These are phyloP conservation scores for Hermanozyma aechmeae DNA, from an alignment of 805 yeast species.

Conservation along the genomic window DNA sequence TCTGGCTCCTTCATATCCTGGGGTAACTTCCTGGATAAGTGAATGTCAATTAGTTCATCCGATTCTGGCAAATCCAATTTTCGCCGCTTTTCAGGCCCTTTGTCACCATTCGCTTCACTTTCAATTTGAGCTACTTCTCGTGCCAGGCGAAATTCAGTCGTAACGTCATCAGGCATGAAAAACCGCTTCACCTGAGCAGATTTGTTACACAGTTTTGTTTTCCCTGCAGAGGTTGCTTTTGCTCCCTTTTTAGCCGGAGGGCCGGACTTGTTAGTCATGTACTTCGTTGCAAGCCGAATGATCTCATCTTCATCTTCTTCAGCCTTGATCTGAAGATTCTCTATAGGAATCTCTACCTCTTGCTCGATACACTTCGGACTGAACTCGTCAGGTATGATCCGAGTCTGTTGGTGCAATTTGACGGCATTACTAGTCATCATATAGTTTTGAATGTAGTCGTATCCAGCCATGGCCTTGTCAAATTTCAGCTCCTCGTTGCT, in stretches of 20 bases:
- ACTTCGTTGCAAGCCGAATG: conserved; percentile 56
- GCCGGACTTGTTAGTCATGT: conserved; percentile 29
- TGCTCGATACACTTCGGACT: conserved; percentile 50
- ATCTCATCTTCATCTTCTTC: conserved; percentile 61
- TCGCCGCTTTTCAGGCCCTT: background rate
- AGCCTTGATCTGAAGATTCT: conserved; percentile 46
- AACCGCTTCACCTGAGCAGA: conserved; percentile 30
- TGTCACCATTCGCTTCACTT: background rate
- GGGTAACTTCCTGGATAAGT: background rate
- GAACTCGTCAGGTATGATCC: conserved; percentile 56
- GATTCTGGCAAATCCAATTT: background rate
- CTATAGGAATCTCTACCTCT: conserved; percentile 60
- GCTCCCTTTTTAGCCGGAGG: background rate
- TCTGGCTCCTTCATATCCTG: background rate
- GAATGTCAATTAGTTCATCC: background rate
- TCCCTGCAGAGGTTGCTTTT: conserved; percentile 19
- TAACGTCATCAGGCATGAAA: conserved; percentile 68
- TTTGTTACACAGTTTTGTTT: conserved; percentile 5
- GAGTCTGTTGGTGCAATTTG: conserved; percentile 39
- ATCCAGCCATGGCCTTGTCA: conserved; percentile 77
- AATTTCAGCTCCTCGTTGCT: conserved; percentile 72
- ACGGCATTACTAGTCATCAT: conserved; percentile 42
- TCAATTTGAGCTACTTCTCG: background rate
- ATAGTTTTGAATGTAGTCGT: conserved; percentile 65
- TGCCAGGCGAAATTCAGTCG: conserved; percentile 61